Evolutionary conservation across 2,329 filamentous ascomycete genomes (phyloP).

Genomic region (Leptosphaerulina australis): DNA sequence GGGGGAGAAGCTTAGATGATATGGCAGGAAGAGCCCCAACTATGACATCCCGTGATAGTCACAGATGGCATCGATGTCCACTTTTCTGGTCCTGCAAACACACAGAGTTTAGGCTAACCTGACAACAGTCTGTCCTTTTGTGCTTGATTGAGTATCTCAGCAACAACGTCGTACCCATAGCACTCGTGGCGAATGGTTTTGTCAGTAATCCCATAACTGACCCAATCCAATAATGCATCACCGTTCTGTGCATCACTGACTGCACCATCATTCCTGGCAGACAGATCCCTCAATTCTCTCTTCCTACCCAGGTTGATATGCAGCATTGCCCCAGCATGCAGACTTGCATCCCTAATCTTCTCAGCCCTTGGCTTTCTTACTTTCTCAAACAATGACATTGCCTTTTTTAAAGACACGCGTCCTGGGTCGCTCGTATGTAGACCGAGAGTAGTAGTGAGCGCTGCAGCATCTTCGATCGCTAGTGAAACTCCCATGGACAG

Average conservation of each 20-base stretch:
- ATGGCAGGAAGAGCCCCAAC: too few species aligned
- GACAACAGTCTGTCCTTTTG: background rate
- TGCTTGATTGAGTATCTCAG: slow-evolving; percentile 1
- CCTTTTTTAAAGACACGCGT: background rate
- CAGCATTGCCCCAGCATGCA: slow-evolving; percentile 21
- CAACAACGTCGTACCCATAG: slow-evolving; percentile 26
- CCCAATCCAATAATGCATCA: slow-evolving; percentile 7
- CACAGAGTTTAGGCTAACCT: too few species aligned
- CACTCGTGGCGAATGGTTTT: slow-evolving; percentile 17
- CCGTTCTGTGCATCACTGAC: slow-evolving; percentile 1
- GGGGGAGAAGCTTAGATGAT: too few species aligned
- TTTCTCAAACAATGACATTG: slow-evolving; percentile 19
- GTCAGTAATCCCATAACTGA: slow-evolving; percentile 24
- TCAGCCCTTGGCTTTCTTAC: slow-evolving; percentile 22
- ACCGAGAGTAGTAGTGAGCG: slow-evolving; percentile 9
- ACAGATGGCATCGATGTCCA: too few species aligned
- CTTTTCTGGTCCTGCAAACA: too few species aligned
- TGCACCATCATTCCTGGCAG: slow-evolving; percentile 11
- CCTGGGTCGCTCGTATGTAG: background rate
- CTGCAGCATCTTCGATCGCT: slow-evolving; percentile 29
- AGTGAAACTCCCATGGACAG: slow-evolving; percentile 27
- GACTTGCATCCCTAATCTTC: slow-evolving; percentile 22
- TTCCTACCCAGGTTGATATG: slow-evolving; percentile 18
- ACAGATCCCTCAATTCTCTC: slow-evolving; percentile 11
- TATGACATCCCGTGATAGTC: too few species aligned